Conservation (phyloP, 164 flowering plant genomes). For the Aristolochia californica region DNA sequence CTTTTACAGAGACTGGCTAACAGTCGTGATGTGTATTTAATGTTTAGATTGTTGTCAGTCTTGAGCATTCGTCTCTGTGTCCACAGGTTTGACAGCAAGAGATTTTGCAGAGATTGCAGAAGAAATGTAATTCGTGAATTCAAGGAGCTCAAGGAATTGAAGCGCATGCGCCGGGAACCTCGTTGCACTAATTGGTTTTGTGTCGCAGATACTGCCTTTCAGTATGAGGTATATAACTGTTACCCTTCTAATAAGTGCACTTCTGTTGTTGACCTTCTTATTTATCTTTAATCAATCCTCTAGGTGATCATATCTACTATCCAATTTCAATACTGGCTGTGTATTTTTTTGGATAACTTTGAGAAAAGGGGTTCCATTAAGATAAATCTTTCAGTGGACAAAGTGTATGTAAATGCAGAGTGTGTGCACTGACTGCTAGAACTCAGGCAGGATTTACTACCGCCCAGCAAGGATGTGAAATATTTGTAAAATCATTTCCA, state of each 20-base stretch:
- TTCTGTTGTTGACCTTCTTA: neutral
- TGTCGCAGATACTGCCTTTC: conserved; percentile 88
- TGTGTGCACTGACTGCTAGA: too few species aligned
- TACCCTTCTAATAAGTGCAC: neutral
- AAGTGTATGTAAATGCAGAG: too few species aligned
- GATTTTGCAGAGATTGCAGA: conserved; percentile 98
- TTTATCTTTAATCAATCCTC: neutral
- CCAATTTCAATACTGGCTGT: too few species aligned
- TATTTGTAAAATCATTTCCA: too few species aligned
- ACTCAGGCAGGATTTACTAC: too few species aligned
- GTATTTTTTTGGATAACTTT: neutral
- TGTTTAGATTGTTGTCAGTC: neutral
- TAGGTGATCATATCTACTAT: too few species aligned
- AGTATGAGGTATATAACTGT: conserved; percentile 59
- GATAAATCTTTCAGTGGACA: too few species aligned
- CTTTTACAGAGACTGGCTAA: neutral
- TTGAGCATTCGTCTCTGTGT: conserved; percentile 5
- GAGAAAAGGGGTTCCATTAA: too few species aligned
- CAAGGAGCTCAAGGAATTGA: conserved; percentile 95
- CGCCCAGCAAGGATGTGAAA: too few species aligned
- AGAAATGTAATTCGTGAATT: conserved; percentile 96
- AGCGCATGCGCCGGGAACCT: conserved; percentile 78
- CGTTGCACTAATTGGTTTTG: conserved; percentile 92
- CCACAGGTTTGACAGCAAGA: conserved; percentile 95
- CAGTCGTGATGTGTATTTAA: neutral